phyloP scores from a whole-genome alignment of 768 basidiomycete species.

The Daedaleopsis sinensis region DNA sequence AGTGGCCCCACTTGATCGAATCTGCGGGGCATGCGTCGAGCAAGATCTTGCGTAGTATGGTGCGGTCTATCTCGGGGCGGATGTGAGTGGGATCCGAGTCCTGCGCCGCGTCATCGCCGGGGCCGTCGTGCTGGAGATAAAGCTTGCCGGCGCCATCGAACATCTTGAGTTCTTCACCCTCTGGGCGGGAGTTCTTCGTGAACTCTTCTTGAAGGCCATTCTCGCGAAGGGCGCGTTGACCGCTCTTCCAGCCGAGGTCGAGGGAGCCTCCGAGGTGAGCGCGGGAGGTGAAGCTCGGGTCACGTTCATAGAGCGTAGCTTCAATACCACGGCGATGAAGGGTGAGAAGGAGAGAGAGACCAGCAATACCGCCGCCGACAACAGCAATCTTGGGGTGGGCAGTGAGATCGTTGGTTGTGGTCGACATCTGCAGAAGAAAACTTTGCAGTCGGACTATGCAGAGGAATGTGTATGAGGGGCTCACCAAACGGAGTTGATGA shows the following conservation, averaged over 20 bases:
- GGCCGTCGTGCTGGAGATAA: neutral
- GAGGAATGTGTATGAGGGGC: too few relatives aligned
- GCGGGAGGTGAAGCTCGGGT: neutral
- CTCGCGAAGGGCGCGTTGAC: neutral
- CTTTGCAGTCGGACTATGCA: too few relatives aligned
- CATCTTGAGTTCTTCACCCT: neutral
- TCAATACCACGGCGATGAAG: neutral
- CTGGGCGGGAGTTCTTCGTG: neutral
- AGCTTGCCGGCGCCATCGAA: neutral
- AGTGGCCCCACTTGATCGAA: neutral
- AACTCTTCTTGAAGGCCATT: neutral
- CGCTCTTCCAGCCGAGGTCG: too few relatives aligned
- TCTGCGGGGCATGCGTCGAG: slow-evolving; percentile 1
- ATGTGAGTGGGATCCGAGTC: neutral
- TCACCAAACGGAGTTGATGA: too few relatives aligned
- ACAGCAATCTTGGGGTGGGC: neutral
- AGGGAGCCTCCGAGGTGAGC: neutral
- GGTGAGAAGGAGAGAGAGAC: slow-evolving; percentile 2
- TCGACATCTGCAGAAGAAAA: neutral
- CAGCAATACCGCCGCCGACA: slow-evolving; percentile 3
- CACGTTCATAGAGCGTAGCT: slow-evolving; percentile 4
- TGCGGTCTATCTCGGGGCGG: slow-evolving; percentile 1
- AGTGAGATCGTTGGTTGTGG: too few relatives aligned
- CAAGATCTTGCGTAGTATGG: neutral
- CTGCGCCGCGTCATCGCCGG: neutral